These are phyloP conservation scores for Salix suchowensis DNA, from an alignment of 345 rosid genomes.

Conservation along the genomic window DNA sequence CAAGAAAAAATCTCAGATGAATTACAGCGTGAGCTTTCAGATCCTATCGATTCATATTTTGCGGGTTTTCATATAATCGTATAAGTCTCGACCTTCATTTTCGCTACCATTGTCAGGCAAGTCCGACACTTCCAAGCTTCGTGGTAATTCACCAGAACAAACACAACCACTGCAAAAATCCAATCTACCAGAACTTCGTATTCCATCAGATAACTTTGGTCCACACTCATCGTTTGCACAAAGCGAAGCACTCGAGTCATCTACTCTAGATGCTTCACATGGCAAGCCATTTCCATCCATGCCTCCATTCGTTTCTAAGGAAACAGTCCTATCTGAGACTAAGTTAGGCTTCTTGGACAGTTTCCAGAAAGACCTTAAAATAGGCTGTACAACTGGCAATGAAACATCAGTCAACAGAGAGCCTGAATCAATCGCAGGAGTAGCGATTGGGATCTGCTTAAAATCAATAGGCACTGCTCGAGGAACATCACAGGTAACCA, in stretches of 20 bases:
- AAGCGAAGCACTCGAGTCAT: slow-evolving; percentile 13
- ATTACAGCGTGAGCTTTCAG: slow-evolving; percentile 24
- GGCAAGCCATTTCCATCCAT: slow-evolving; percentile 2
- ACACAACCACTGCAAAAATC: slow-evolving; percentile 21
- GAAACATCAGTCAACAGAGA: slow-evolving; percentile 23
- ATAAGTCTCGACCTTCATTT: slow-evolving; percentile 15
- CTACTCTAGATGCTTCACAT: slow-evolving; percentile 27
- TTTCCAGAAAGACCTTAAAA: slow-evolving; percentile 32
- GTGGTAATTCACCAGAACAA: slow-evolving; percentile 9
- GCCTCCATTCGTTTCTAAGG: slow-evolving; percentile 5
- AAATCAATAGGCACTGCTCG: slow-evolving; percentile 55
- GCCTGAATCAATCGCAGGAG: slow-evolving; percentile 30
- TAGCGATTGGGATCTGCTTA: slow-evolving; percentile 58
- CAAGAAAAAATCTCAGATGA: slow-evolving; percentile 38
- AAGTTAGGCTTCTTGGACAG: slow-evolving; percentile 15
- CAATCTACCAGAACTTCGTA: slow-evolving; percentile 10
- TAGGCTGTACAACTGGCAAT: slow-evolving; percentile 60
- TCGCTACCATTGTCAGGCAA: slow-evolving; percentile 6
- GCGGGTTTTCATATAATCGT: slow-evolving; percentile 31
- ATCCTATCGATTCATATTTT: slow-evolving; percentile 20
- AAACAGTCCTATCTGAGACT: slow-evolving; percentile 3
- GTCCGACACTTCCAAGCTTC: slow-evolving; percentile 12
- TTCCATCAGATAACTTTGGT: not conserved
- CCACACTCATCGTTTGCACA: not conserved
- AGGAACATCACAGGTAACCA: slow-evolving; percentile 46